Base-by-base conservation (phyloP, 345 rosid species). In the Murraya paniculata region DNA sequence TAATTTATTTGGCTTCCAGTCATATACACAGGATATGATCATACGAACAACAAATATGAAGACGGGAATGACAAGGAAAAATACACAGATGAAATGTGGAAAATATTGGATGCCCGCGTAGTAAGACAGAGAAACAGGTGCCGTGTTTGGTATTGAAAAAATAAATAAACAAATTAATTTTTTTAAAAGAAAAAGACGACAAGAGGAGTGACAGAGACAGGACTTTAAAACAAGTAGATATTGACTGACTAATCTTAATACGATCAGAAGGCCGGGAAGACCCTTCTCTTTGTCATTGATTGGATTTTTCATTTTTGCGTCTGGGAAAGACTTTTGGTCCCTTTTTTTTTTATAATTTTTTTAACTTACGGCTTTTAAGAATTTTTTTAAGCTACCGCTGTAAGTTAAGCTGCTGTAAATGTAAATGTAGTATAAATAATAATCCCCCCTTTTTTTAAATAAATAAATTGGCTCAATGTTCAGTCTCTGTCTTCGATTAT, bases 171-270 rank as follows among this genome's bases (percentile, higher is more conserved):
- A 45, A 53, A 53, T 18, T 1, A 2, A 53, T n/a, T n/a, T n/a
- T n/a, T n/a, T n/a, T n/a, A n/a, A n/a, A n/a, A n/a, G n/a, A 6
- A 16, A 53, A 50, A 5, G 3, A 5, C 1, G 57, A 19, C 27
- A 50, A 82, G 67, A 57, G 36, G 60, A 41, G 60, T 68, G 85
- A 84, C 30, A 60, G n/a, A 45, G 79, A 77, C 80, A 38, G 72
- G 62, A 82, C 21, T 53, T 7, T 4, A 19, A 0, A 1, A 5
- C 24, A 75, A 80, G 56, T 31, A 8, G 71, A 59, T 3, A 9
- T 74, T 61, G 55, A 74, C 74, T 45, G 25, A 19, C 13, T 1
- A 39, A 10, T 39, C 45, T 10, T n/a, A 2, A 11, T 13, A 45
- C 3, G 21, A 50, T 60, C 78, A 11, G 4, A 50, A 50, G 65